Evolutionary conservation across 2,329 filamentous ascomycete genomes (phyloP).

Genomic region (Clarireedia hainanense): DNA sequence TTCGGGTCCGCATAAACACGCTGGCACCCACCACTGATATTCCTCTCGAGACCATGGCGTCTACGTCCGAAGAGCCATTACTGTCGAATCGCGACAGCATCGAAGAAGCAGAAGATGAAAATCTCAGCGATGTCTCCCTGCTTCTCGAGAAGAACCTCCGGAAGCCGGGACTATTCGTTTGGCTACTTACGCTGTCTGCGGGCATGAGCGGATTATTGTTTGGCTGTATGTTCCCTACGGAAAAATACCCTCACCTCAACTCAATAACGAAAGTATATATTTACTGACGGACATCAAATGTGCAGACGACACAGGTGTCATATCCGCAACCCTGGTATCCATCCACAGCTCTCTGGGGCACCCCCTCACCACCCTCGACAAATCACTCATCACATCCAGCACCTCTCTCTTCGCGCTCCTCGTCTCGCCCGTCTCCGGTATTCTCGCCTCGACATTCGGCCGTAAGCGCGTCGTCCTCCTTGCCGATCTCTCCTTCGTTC

Average conservation of each 20-base stretch:
- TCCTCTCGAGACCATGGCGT: background rate
- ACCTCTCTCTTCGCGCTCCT: constrained; percentile 60
- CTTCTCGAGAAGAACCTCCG: constrained; percentile 25
- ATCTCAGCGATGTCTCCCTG: constrained; percentile 19
- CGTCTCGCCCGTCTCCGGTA: constrained; percentile 54
- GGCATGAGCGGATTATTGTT: constrained; percentile 61
- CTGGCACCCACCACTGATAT: background rate
- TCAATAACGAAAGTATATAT: too few relatives aligned
- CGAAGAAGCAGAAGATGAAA: constrained; percentile 10
- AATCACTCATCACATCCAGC: constrained; percentile 62
- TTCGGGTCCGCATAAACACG: too few relatives aligned
- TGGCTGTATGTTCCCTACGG: constrained; percentile 41
- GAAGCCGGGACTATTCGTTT: constrained; percentile 42
- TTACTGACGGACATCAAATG: background rate
- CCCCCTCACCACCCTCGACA: constrained; percentile 54
- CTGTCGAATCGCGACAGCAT: background rate
- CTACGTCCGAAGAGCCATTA: constrained; percentile 6
- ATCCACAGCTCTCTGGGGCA: constrained; percentile 50
- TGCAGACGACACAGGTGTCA: constrained; percentile 40
- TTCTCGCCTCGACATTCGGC: constrained; percentile 55
- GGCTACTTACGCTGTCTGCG: constrained; percentile 55
- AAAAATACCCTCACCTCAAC: background rate
- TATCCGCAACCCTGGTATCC: constrained; percentile 60
- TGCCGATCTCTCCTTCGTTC: constrained; percentile 59
- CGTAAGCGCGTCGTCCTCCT: constrained; percentile 55